A percentile compares a stretch with the other conserved stretches of the same genome.
Evolutionary conservation across 495 filamentous ascomycete species (phyloP).

Genomic region (Aspergillus egyptiacus): DNA sequence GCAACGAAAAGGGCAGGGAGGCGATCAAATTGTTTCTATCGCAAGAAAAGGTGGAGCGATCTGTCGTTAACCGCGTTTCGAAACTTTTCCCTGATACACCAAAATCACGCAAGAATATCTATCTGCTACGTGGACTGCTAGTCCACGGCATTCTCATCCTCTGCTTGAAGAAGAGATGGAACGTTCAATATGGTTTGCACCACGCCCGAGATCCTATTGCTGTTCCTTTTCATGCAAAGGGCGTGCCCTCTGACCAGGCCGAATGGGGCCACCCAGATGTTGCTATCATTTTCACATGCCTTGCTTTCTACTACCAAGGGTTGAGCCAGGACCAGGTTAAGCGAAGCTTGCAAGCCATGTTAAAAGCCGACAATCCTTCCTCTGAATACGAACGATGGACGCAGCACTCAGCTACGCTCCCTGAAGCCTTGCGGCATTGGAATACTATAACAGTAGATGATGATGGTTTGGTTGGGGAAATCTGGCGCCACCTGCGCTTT

Average conservation of each 20-base stretch:
- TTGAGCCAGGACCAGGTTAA: constrained; percentile 47
- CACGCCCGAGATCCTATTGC: constrained; percentile 48
- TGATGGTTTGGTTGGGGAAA: constrained; percentile 25
- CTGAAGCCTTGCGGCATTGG: constrained; percentile 38
- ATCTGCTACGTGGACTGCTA: constrained; percentile 57
- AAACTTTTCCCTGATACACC: not conserved
- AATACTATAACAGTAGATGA: constrained; percentile 57
- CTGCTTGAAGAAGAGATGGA: constrained; percentile 58
- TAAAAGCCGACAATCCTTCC: constrained; percentile 50
- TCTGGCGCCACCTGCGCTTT: constrained; percentile 49
- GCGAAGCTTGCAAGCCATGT: constrained; percentile 40
- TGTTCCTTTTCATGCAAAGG: constrained; percentile 65
- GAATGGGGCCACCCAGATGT: constrained; percentile 74
- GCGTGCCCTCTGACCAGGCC: constrained; percentile 53
- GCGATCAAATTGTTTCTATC: constrained; percentile 13
- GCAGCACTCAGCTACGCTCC: constrained; percentile 27
- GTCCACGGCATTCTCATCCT: constrained; percentile 51
- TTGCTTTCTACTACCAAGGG: constrained; percentile 65
- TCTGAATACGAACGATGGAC: constrained; percentile 53
- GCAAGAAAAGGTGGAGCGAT: not conserved
- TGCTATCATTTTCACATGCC: constrained; percentile 57
- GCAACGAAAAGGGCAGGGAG: not conserved
- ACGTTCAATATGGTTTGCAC: constrained; percentile 64
- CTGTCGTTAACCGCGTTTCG: not conserved
- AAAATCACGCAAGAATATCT: constrained; percentile 23